Base-by-base conservation (phyloP, 495 filamentous ascomycete species). In the Mytilinidion resinicola region DNA sequence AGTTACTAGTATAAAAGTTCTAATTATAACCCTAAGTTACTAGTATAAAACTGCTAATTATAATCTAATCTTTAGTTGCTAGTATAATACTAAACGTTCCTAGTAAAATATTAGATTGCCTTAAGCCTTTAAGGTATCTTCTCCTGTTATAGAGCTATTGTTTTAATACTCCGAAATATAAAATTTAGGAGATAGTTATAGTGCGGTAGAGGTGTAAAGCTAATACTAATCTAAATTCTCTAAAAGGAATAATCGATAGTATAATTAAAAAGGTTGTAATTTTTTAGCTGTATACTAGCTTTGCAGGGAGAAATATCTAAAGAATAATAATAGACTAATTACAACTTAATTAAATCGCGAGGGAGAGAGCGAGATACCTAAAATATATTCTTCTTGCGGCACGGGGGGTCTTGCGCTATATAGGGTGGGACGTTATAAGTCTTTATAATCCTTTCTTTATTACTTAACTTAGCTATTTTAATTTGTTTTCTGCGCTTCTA, bases 361-460 rank as follows among this genome's bases (percentile, higher is more conserved):
- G 15, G 15, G 37, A 43, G 37, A 55, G 52, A 55, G 36, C 39
- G 38, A 25, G 19, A 37, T 38, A 53, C 51, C 33, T 3, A 53
- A 34, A 9, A 39, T 9, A 54, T 46, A 53, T 7, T n/a, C n/a
- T n/a, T n/a, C n/a, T n/a, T n/a, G n/a, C n/a, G n/a, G n/a, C n/a
- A n/a, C n/a, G n/a, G 51, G n/a, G 14, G 6, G 15, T 46, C 6
- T 46, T 46, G 8, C 15, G 42, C 42, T 46, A 46, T 46, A 46
- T 46, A 46, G 42, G 42, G 42, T 7, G 42, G 42, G 42, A 46
- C 42, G 42, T 46, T 46, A 46, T n/a, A n/a, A n/a, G n/a, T n/a
- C n/a, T n/a, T n/a, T n/a, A n/a, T n/a, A n/a, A n/a, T n/a, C n/a
- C n/a, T n/a, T n/a, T n/a, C n/a, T n/a, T n/a, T n/a, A n/a, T n/a